phyloP scores from a whole-genome alignment of 148 eudicot species.

The Amaranthus palmeri region DNA sequence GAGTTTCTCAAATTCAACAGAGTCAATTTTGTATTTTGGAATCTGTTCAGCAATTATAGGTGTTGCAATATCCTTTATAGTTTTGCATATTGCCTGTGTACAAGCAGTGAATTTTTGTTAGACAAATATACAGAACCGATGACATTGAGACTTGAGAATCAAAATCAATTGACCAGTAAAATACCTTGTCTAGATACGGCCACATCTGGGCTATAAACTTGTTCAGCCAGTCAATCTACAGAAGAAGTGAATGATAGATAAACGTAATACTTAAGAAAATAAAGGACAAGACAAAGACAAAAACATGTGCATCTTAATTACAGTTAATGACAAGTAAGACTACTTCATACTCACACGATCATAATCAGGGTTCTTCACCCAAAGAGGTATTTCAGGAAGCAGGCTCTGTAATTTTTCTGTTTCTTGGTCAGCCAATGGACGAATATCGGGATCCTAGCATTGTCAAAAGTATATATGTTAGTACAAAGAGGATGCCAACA shows the following conservation, averaged over 20 bases:
- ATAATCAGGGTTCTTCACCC: slow-evolving; percentile 91
- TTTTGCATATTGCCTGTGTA: slow-evolving; percentile 81
- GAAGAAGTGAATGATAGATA: not conserved
- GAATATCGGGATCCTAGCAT: slow-evolving; percentile 65
- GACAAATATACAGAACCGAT: not conserved
- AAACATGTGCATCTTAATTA: not conserved
- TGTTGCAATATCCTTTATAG: slow-evolving; percentile 59
- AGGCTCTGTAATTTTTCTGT: slow-evolving; percentile 47
- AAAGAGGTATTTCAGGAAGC: slow-evolving; percentile 80
- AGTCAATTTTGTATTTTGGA: slow-evolving; percentile 77
- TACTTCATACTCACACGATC: slow-evolving; percentile 57
- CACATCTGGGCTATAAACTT: slow-evolving; percentile 74
- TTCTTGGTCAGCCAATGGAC: slow-evolving; percentile 74
- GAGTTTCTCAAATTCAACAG: slow-evolving; percentile 67
- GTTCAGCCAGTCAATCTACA: slow-evolving; percentile 87
- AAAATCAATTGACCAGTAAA: not conserved
- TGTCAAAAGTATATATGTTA: slow-evolving; percentile 1
- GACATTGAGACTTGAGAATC: not conserved
- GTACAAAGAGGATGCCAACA: not conserved
- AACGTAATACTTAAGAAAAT: not conserved
- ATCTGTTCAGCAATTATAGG: slow-evolving; percentile 92
- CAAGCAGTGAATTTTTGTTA: not conserved
- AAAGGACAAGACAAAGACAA: slow-evolving; percentile 15
- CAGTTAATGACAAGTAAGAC: no score
- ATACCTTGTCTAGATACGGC: slow-evolving; percentile 90